These are phyloP conservation scores for Sicyos baderoa DNA, from an alignment of 306 rosid genomes.

Conservation along the genomic window DNA sequence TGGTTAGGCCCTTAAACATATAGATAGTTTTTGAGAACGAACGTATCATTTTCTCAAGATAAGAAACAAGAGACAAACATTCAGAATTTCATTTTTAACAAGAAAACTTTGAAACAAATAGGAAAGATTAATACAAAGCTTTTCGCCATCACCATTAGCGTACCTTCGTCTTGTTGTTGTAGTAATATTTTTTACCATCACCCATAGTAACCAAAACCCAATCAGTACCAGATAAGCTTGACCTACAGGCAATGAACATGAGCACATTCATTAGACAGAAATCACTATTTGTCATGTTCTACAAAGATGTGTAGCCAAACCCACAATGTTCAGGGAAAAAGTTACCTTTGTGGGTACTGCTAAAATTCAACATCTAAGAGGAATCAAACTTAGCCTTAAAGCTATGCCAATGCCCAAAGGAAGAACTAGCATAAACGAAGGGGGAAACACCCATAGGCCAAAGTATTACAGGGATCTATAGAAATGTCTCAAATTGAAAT, in stretches of 20 bases:
- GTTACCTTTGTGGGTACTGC: background rate
- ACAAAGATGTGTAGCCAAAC: background rate
- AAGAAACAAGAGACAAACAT: background rate
- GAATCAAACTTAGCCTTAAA: background rate
- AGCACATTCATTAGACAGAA: slow-evolving; percentile 9
- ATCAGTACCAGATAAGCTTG: slow-evolving; percentile 68
- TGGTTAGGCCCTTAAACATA: background rate
- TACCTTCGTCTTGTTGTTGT: slow-evolving; percentile 85
- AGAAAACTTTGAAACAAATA: background rate
- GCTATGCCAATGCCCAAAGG: background rate
- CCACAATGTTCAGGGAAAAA: background rate
- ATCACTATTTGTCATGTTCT: slow-evolving; percentile 8
- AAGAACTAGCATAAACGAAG: background rate
- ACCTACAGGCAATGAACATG: slow-evolving; percentile 36
- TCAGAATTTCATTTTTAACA: background rate
- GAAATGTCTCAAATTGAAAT: background rate
- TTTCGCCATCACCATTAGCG: slow-evolving; percentile 7
- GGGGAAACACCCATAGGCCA: background rate
- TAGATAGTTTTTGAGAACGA: background rate
- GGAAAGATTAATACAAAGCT: slow-evolving; percentile 1
- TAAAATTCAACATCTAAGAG: background rate
- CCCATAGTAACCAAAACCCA: slow-evolving; percentile 76
- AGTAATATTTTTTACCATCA: slow-evolving; percentile 86
- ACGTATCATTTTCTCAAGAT: background rate
- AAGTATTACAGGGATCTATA: background rate